These are phyloP conservation scores for Mortierella sp. DNA, from an alignment of 371 early-diverging fungal species.

Conservation along the genomic window DNA sequence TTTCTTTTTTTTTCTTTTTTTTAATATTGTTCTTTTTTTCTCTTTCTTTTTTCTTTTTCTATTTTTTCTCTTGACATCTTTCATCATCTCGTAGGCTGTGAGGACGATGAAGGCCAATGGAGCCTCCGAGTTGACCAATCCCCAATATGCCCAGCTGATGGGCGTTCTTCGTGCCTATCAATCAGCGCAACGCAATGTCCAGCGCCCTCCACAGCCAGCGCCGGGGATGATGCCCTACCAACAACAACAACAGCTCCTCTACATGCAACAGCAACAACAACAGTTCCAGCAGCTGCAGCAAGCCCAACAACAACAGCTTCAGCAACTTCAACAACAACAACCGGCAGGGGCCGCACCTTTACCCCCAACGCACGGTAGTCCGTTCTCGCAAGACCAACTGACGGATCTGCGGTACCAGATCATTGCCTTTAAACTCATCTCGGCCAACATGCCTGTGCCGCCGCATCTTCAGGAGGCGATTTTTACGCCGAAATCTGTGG, in stretches of 20 bases:
- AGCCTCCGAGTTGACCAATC: conserved; percentile 76
- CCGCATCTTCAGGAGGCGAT: conserved; percentile 75
- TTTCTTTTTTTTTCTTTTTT: not conserved
- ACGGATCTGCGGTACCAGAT: conserved; percentile 81
- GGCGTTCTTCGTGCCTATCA: conserved; percentile 61
- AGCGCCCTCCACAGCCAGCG: conserved; percentile 57
- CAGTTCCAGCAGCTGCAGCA: conserved; percentile 51
- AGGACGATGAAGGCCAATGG: conserved; percentile 63
- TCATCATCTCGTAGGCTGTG: conserved; percentile 25
- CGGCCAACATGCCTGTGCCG: conserved; percentile 85
- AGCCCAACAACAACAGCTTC: conserved; percentile 31
- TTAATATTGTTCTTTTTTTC: not conserved
- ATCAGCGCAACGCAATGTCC: conserved; percentile 35
- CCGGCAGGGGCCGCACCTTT: conserved; percentile 31
- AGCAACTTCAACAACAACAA: conserved; percentile 47
- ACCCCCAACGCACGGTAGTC: conserved; percentile 44
- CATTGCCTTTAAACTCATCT: conserved; percentile 80
- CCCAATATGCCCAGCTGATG: conserved; percentile 76
- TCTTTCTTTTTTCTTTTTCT: no score
- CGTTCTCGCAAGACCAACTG: conserved; percentile 75
- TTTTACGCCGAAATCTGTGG: conserved; percentile 62
- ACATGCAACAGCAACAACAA: conserved; percentile 49
- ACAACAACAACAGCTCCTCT: conserved; percentile 53
- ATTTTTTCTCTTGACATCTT: not conserved
- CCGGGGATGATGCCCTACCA: conserved; percentile 45